Base-by-base conservation (phyloP, 192 early-diverging fungal species). In the Dissophora ornata region DNA sequence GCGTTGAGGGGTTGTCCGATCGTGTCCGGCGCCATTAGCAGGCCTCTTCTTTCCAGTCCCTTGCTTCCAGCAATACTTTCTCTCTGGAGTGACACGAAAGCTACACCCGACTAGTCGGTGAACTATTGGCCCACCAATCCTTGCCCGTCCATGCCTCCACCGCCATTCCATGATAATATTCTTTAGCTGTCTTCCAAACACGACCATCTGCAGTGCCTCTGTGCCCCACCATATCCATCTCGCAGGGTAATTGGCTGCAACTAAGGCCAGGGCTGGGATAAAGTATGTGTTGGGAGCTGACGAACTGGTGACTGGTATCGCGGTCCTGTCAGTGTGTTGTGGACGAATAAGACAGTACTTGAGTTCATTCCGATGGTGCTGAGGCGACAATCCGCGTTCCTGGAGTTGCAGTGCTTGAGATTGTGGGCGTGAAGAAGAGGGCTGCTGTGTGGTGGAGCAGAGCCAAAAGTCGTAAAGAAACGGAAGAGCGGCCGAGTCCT, bases 211-310 rank as follows among this genome's bases (percentile, higher is more conserved):
- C 4, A 74, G 24, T 0, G 70, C 70, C 38, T 74, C 70, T 9
- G 70, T 74, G 0, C 70, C 62, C 70, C 70, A 74, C 70, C 70
- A 74, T 10, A 74, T 54, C 70, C 70, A 74, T 30, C 70, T 26
- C 19, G 56, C 29, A 13, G 70, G 70, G 41, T 74, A 53, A 36
- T 74, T 52, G 9, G 56, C 62, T 0, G 70, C 61, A 0, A 74
- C 62, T 12, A 74, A 29, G 0, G 70, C 70, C 29, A 74, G 10
- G 19, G 70, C 62, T 1, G 70, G 70, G 30, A 59, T 57, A 32
- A 71, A 71, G 21, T 68, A 64, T 19, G 70, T 30, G 21, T 74
- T 65, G 12, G 62, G 47, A 6, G 38, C 70, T 3, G 45, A 36
- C 1, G 60, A 7, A 16, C 25, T 41, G 12, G 61, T 59, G 30